phyloP scores from a whole-genome alignment of 2,329 filamentous ascomycete species.

The Endoconidiophora polonica region DNA sequence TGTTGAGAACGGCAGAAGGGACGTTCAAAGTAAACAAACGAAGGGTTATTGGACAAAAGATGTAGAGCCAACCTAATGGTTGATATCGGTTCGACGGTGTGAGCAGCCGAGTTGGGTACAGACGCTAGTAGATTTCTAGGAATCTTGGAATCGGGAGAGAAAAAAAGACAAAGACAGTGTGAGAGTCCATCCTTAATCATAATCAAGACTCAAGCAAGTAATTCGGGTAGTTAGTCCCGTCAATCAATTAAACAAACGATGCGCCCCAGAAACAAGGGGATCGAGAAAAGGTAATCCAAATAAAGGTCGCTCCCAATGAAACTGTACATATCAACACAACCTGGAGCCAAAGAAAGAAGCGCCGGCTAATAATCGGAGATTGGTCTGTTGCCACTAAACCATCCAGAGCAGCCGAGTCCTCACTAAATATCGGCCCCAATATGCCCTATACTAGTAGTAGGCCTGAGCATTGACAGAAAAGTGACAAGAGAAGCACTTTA shows the following conservation, averaged over 20 bases:
- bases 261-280: not conserved
- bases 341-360: conserved; percentile 1
- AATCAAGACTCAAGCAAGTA: not conserved
- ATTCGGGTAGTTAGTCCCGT: not conserved
- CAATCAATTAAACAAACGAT: not conserved
- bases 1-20: not conserved
- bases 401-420: not conserved
- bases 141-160: not conserved
- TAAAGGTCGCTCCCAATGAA: too few relatives aligned
- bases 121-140: not conserved
- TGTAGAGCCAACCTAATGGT: too few relatives aligned
- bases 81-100: not conserved
- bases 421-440: not conserved
- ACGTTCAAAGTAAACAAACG: not conserved
- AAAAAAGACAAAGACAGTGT: not conserved
- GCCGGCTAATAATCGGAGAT: conserved; percentile 10
- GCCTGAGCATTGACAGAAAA: too few relatives aligned
- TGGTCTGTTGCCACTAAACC: not conserved
- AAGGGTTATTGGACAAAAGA: not conserved
- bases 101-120: not conserved
- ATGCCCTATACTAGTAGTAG: too few relatives aligned
- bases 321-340: too few relatives aligned
- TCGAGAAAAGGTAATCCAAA: not conserved
- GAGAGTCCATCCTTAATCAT: not conserved
- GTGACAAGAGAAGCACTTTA: too few relatives aligned